Conservation (phyloP, 495 filamentous ascomycete genomes). For the Aeminium ludgeri region DNA sequence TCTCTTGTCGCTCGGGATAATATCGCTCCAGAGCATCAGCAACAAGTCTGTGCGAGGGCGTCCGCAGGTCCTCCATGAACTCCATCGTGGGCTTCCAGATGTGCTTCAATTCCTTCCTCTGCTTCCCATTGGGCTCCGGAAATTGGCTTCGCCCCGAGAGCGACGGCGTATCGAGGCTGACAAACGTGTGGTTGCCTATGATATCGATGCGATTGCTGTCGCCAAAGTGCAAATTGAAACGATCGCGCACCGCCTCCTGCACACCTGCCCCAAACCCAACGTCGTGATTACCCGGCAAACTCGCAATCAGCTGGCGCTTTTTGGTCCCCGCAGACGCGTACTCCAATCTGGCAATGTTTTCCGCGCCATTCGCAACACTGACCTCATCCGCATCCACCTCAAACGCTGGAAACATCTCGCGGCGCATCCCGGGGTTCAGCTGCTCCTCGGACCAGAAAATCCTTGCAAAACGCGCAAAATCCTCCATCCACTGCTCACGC, state of each 20-base stretch:
- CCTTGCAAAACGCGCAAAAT: constrained; percentile 13
- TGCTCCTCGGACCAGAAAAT: constrained; percentile 16
- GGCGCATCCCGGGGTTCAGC: constrained; percentile 5
- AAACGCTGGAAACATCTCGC: constrained; percentile 6
- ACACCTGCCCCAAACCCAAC: constrained; percentile 82
- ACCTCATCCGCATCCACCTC: constrained; percentile 6
- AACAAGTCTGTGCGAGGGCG: constrained; percentile 32
- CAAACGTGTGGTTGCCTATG: constrained; percentile 87
- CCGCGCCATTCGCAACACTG: constrained; percentile 9
- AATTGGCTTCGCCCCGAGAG: constrained; percentile 54
- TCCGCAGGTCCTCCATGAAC: constrained; percentile 51
- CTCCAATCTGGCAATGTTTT: constrained; percentile 6
- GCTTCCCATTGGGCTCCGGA: constrained; percentile 22
- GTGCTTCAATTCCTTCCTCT: constrained; percentile 18
- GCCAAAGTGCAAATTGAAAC: constrained; percentile 82
- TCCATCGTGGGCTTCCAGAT: constrained; percentile 63
- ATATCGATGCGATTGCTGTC: constrained; percentile 74
- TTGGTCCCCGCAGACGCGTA: constrained; percentile 29
- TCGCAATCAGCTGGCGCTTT: constrained; percentile 42
- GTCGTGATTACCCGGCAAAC: constrained; percentile 90
- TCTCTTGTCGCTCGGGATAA: constrained; percentile 22
- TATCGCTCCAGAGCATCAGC: constrained; percentile 37
- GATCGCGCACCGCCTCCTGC: constrained; percentile 54
- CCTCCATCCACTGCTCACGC: constrained; percentile 13
- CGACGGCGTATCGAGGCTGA: constrained; percentile 77